Percentiles rank a stretch among this genome's conserved stretches.
Conservation (phyloP, 75 land plant genomes). For the Pinus taeda region DNA sequence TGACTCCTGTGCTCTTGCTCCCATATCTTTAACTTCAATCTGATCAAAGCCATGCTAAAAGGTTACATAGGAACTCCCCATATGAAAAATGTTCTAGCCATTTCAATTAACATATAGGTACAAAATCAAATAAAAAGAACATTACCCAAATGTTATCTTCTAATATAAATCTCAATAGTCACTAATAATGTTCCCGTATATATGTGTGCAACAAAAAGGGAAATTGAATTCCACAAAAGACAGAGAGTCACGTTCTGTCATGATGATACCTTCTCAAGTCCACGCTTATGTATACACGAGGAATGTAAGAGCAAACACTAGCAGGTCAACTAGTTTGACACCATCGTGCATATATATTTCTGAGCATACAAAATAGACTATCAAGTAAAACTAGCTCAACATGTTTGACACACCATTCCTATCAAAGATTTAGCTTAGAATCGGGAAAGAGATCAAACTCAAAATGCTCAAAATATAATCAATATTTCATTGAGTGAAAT, state of each 20-base stretch:
- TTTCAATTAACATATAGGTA: neutral
- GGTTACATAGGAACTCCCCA: neutral
- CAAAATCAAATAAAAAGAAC: neutral
- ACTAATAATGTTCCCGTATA: neutral
- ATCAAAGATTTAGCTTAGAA: neutral
- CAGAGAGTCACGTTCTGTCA: neutral
- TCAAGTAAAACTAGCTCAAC: neutral
- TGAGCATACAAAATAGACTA: neutral
- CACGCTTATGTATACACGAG: neutral
- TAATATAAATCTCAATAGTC: neutral
- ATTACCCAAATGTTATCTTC: neutral
- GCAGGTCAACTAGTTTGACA: neutral
- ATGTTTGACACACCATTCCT: neutral
- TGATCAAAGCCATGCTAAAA: slow-evolving; percentile 14
- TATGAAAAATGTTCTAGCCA: neutral
- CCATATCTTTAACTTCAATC: slow-evolving; percentile 61
- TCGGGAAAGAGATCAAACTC: neutral
- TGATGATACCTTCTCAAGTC: neutral
- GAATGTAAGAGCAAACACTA: neutral
- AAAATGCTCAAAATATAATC: neutral
- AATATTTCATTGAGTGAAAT: neutral
- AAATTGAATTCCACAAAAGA: neutral
- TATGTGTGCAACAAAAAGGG: neutral
- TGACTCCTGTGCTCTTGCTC: slow-evolving; percentile 57
- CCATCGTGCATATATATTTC: neutral